Conservation (phyloP, 1,139 yeast genomes). For the Pichia sp. region DNA sequence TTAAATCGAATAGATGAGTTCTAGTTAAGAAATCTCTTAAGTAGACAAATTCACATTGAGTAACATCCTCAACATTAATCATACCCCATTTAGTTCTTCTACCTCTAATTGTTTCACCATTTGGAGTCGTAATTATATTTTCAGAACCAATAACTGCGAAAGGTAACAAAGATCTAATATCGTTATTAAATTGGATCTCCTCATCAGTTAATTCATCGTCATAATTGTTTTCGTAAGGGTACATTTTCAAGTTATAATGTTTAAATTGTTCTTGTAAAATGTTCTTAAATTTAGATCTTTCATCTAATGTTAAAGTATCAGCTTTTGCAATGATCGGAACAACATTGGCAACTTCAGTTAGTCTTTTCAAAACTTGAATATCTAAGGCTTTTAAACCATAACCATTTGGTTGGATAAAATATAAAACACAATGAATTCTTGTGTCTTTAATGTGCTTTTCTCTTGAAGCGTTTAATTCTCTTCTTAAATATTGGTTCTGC, state of each 20-base stretch:
- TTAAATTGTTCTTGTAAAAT: constrained; percentile 71
- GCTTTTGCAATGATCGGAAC: constrained; percentile 94
- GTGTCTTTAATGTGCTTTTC: constrained; percentile 79
- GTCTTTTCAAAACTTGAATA: constrained; percentile 72
- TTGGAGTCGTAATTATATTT: constrained; percentile 54
- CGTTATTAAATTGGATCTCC: constrained; percentile 70
- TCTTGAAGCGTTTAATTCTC: constrained; percentile 94
- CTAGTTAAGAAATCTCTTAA: constrained; percentile 90
- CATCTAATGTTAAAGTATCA: constrained; percentile 81
- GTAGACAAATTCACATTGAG: constrained; percentile 91
- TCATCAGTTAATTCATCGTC: constrained; percentile 68
- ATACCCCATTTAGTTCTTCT: constrained; percentile 93
- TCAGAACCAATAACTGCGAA: constrained; percentile 97
- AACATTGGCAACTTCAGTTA: constrained; percentile 87
- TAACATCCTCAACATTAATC: constrained; percentile 85
- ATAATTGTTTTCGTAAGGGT: constrained; percentile 57
- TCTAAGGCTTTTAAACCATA: constrained; percentile 77
- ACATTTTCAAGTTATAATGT: constrained; percentile 68
- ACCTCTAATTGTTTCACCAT: constrained; percentile 78
- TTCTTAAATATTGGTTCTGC: constrained; percentile 86
- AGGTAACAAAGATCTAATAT: constrained; percentile 76
- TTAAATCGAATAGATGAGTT: constrained; percentile 92
- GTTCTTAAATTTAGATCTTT: constrained; percentile 72
- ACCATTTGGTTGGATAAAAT: constrained; percentile 86
- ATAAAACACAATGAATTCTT: constrained; percentile 91